These are phyloP conservation scores for Picochlorum sp. DNA, from an alignment of 139 green algal species.

Conservation along the genomic window DNA sequence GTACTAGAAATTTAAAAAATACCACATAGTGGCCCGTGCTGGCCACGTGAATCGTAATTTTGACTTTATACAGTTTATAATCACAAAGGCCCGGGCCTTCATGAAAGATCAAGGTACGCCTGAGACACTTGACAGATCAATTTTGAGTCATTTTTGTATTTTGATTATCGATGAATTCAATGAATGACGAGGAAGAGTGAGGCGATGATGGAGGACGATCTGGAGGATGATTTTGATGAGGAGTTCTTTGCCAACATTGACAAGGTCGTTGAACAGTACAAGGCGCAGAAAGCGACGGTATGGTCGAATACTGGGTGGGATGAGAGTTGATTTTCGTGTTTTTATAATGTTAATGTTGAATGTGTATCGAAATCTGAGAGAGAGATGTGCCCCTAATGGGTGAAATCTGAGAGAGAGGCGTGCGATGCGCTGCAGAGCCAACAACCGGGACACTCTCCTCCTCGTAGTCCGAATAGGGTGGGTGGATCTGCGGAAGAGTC, in stretches of 20 bases:
- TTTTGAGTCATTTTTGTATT: background rate
- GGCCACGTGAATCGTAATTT: no score
- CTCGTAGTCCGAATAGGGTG: no score
- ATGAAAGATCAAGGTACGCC: no score
- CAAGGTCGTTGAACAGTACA: constrained; percentile 8
- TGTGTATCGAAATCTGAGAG: background rate
- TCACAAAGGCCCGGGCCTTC: no score
- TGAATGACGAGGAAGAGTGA: background rate
- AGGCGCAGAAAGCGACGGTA: constrained; percentile 1
- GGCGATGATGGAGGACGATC: background rate
- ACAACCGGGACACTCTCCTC: no score
- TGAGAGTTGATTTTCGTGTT: no score
- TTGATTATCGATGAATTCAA: constrained; percentile 1
- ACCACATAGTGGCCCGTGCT: no score
- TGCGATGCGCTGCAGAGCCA: background rate
- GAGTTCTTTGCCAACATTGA: constrained; percentile 1
- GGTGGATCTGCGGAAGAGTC: no score
- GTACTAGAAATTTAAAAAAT: no score
- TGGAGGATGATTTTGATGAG: constrained; percentile 6
- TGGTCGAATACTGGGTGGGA: no score
- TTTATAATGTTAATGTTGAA: background rate
- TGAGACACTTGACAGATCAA: no score
- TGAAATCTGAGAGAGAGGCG: background rate
- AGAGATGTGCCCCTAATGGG: background rate
- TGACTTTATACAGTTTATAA: no score